A percentile compares a stretch with the other conserved stretches of the same genome.
phyloP scores from a whole-genome alignment of 2,329 filamentous ascomycete genomes.

The Fonsecaea erecta region DNA sequence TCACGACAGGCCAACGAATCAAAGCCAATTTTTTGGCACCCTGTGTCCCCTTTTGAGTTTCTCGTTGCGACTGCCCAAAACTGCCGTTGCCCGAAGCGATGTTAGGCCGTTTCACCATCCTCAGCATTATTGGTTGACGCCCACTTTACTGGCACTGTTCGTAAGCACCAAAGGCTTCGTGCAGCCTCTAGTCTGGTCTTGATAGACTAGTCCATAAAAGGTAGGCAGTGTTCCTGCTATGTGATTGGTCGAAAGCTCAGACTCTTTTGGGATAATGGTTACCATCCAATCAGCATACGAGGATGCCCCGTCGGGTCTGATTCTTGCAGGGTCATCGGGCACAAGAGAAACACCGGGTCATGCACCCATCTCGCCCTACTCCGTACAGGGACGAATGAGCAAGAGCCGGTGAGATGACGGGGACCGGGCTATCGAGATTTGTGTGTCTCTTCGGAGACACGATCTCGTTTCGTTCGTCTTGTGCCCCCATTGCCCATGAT shows the following conservation, averaged over 20 bases:
- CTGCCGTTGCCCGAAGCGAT: conserved; percentile 14
- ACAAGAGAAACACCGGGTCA: conserved; percentile 8
- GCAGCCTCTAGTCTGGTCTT: background rate
- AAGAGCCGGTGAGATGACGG: conserved; percentile 11
- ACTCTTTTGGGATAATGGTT: conserved; percentile 18
- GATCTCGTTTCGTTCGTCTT: conserved; percentile 1
- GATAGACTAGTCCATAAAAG: background rate
- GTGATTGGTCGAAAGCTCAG: conserved; percentile 10
- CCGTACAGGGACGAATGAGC: conserved; percentile 14
- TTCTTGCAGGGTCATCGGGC: conserved; percentile 7
- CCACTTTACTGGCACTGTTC: conserved; percentile 1
- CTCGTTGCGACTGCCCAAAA: conserved; percentile 13
- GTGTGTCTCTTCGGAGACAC: background rate
- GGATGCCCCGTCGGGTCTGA: no score
- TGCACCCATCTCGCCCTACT: conserved; percentile 14
- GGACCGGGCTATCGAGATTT: conserved; percentile 1
- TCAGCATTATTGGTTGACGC: background rate
- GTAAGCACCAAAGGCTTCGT: conserved; percentile 11
- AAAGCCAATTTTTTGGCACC: background rate
- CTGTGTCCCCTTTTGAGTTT: conserved; percentile 9
- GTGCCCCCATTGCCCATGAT: conserved; percentile 7
- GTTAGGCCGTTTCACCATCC: background rate
- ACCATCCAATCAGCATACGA: conserved; percentile 5
- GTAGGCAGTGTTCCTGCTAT: background rate
- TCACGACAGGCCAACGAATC: background rate